phyloP scores from a whole-genome alignment of 495 filamentous ascomycete species.

The Saxispiralis lemnorum region DNA sequence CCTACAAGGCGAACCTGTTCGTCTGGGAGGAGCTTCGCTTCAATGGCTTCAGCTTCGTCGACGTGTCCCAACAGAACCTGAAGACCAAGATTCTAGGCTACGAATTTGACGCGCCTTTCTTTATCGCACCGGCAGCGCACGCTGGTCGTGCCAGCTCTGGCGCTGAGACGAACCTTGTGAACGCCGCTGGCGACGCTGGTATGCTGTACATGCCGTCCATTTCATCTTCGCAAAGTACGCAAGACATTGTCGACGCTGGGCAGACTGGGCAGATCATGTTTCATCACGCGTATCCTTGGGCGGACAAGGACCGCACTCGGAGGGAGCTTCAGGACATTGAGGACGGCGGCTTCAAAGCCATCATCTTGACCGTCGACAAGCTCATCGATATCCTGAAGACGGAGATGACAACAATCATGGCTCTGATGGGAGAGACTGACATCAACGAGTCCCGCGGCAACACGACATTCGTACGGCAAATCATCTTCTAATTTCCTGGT shows the following conservation, averaged over 20 bases:
- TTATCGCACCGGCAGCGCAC: slow-evolving; percentile 2
- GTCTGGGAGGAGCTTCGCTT: slow-evolving; percentile 2
- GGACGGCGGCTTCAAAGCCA: slow-evolving; percentile 22
- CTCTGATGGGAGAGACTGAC: slow-evolving; percentile 6
- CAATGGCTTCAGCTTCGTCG: slow-evolving; percentile 4
- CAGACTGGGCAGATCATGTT: slow-evolving; percentile 19
- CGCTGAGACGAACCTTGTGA: slow-evolving; percentile 24
- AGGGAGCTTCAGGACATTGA: slow-evolving; percentile 21
- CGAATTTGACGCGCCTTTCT: slow-evolving; percentile 1
- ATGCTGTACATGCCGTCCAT: slow-evolving; percentile 25
- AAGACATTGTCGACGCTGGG: slow-evolving; percentile 24
- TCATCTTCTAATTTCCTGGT: not conserved
- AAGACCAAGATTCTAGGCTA: slow-evolving; percentile 3
- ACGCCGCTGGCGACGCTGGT: slow-evolving; percentile 20
- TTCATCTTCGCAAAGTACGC: slow-evolving; percentile 21
- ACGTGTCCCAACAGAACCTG: not conserved
- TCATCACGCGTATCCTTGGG: slow-evolving; percentile 24
- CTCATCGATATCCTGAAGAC: slow-evolving; percentile 14
- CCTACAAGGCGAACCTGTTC: slow-evolving; percentile 3
- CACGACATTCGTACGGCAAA: slow-evolving; percentile 1
- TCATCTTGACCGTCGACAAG: slow-evolving; percentile 23
- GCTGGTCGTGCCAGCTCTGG: slow-evolving; percentile 21
- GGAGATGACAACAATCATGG: slow-evolving; percentile 3
- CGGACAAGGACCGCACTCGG: slow-evolving; percentile 23
- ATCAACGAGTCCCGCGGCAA: not conserved